phyloP scores from a whole-genome alignment of 768 basidiomycete genomes.

The Tylopilus rubrobrunneus region DNA sequence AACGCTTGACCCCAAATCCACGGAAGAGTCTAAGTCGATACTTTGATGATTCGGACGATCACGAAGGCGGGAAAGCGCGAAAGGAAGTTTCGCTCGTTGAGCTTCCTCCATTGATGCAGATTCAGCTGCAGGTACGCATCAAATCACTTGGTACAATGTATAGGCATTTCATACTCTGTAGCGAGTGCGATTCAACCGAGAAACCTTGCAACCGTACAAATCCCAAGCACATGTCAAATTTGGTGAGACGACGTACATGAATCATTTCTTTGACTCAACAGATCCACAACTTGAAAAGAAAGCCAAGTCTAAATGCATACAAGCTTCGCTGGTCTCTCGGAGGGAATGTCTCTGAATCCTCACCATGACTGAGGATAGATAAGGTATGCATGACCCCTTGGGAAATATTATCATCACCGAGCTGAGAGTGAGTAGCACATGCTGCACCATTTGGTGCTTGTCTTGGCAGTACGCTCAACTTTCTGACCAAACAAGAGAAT shows the following conservation, averaged over 20 bases:
- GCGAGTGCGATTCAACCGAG: constrained; percentile 93
- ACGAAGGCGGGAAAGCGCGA: constrained; percentile 79
- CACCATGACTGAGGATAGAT: constrained; percentile 59
- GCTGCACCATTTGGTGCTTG: constrained; percentile 54
- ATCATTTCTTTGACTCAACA: constrained; percentile 82
- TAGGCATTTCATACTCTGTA: constrained; percentile 28
- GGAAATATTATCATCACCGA: neutral
- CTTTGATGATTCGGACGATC: constrained; percentile 85
- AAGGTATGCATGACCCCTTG: constrained; percentile 48
- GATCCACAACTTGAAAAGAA: constrained; percentile 72
- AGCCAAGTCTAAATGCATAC: constrained; percentile 63
- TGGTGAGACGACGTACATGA: constrained; percentile 81
- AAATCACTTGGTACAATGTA: neutral
- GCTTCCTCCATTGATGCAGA: constrained; percentile 86
- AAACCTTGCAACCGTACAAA: constrained; percentile 89
- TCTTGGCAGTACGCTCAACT: constrained; percentile 52
- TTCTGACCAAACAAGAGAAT: constrained; percentile 49
- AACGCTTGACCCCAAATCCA: constrained; percentile 44
- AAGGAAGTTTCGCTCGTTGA: constrained; percentile 87
- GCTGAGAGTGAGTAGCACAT: constrained; percentile 43
- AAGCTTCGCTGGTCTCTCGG: constrained; percentile 56
- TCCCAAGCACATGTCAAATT: constrained; percentile 95
- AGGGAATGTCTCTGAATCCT: constrained; percentile 70
- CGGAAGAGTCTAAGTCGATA: constrained; percentile 69
- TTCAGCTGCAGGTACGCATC: constrained; percentile 82